A percentile compares a stretch with the other conserved stretches of the same genome.
These are phyloP conservation scores for Neoscytalidium dimidiatum DNA, from an alignment of 2,329 filamentous ascomycete genomes.

Conservation along the genomic window DNA sequence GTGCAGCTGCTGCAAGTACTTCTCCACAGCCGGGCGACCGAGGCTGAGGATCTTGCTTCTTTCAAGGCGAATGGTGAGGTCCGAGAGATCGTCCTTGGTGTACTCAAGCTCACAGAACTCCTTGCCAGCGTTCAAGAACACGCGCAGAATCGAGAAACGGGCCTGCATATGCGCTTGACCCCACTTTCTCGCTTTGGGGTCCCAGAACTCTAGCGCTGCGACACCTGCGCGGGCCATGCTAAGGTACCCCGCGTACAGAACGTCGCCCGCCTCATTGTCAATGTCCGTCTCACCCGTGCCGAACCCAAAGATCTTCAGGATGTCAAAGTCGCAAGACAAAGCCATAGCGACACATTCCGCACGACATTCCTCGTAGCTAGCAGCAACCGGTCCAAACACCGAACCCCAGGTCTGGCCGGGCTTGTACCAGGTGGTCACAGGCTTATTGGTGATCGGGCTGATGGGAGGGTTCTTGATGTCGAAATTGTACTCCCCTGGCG, in stretches of 20 bases:
- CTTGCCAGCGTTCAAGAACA: constrained; percentile 81
- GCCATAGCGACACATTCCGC: constrained; percentile 94
- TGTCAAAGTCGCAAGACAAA: constrained; percentile 82
- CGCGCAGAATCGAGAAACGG: constrained; percentile 82
- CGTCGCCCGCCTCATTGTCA: constrained; percentile 75
- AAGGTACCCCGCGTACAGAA: constrained; percentile 86
- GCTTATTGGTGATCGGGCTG: constrained; percentile 76
- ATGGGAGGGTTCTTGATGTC: constrained; percentile 78
- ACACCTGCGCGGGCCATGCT: constrained; percentile 94
- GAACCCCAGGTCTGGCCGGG: constrained; percentile 93
- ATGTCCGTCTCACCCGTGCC: constrained; percentile 76
- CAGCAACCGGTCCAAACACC: constrained; percentile 85
- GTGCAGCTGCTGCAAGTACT: constrained; percentile 88
- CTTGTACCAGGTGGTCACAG: constrained; percentile 86
- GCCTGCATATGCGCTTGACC: constrained; percentile 91
- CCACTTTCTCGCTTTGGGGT: constrained; percentile 88
- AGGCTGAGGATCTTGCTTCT: constrained; percentile 82
- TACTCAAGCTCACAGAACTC: constrained; percentile 84
- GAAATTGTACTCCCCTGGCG: constrained; percentile 83
- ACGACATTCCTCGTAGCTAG: constrained; percentile 90
- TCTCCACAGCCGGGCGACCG: constrained; percentile 79
- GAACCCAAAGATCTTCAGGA: constrained; percentile 89
- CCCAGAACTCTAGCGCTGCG: constrained; percentile 88
- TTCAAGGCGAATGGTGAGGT: constrained; percentile 80
- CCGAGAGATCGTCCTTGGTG: constrained; percentile 72